These are phyloP conservation scores for Trichoderma guizhouense DNA, from an alignment of 2,329 filamentous ascomycete species.

Conservation along the genomic window DNA sequence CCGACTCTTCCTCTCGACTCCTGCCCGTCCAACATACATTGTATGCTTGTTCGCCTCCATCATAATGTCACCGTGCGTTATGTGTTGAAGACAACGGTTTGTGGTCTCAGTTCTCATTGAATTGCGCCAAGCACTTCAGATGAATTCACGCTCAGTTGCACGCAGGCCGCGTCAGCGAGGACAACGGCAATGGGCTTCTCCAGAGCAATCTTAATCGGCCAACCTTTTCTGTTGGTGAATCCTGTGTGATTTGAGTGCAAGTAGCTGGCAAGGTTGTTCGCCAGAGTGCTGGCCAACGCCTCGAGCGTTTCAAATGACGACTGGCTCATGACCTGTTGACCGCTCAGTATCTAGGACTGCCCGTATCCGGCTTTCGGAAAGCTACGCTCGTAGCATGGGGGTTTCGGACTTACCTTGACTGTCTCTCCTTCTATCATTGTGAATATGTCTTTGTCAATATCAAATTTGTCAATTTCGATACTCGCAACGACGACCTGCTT, in stretches of 20 bases:
- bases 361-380: not conserved
- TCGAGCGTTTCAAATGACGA: constrained; percentile 63
- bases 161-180: constrained; percentile 66
- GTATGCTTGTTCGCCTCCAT: not conserved
- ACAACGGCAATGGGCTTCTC: constrained; percentile 73
- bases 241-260: constrained; percentile 28
- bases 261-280: constrained; percentile 43
- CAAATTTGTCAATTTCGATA: constrained; percentile 57
- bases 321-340: constrained; percentile 47
- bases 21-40: not conserved
- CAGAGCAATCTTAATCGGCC: constrained; percentile 58
- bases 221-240: constrained; percentile 30
- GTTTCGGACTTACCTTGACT: constrained; percentile 52
- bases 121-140: constrained; percentile 22
- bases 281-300: constrained; percentile 52
- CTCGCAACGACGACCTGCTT: constrained; percentile 66
- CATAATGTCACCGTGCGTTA: not conserved
- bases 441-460: constrained; percentile 48
- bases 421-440: constrained; percentile 56
- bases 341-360: not conserved
- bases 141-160: constrained; percentile 48
- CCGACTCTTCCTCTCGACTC: not conserved
- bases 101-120: not conserved
- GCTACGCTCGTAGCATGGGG: not conserved
- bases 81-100: not conserved